These are phyloP conservation scores for Penicillium sp. DNA, from an alignment of 2,329 filamentous ascomycete species.

Conservation along the genomic window DNA sequence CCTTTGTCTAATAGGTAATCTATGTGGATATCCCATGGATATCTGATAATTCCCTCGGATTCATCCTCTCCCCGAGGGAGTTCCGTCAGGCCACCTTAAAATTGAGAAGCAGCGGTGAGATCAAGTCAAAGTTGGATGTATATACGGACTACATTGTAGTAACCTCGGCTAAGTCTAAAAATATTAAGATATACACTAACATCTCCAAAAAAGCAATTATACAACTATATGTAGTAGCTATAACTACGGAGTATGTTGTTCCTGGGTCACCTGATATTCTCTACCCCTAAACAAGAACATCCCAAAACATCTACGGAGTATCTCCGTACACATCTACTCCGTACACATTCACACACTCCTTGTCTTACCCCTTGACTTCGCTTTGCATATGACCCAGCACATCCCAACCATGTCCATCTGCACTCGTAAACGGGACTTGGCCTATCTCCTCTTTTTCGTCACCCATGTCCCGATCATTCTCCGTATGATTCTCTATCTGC, in stretches of 20 bases:
- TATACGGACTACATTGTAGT: not conserved
- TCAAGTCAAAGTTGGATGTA: not conserved
- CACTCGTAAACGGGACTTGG: slow-evolving; percentile 30
- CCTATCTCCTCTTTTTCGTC: slow-evolving; percentile 52
- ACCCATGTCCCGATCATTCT: slow-evolving; percentile 56
- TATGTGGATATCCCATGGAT: not conserved
- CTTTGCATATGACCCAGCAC: slow-evolving; percentile 2
- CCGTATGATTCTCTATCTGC: slow-evolving; percentile 32
- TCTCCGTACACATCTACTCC: no score
- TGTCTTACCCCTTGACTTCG: not conserved
- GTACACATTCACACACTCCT: not conserved
- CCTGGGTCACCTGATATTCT: slow-evolving; percentile 1
- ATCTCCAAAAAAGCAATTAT: not conserved
- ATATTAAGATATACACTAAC: not conserved
- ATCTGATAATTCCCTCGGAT: not conserved
- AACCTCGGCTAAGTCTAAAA: not conserved
- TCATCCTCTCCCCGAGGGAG: not conserved
- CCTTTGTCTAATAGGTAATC: not conserved
- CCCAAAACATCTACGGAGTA: no score
- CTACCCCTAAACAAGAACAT: no score
- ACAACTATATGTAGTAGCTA: no score
- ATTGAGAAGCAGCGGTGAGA: not conserved
- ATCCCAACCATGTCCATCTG: slow-evolving; percentile 17
- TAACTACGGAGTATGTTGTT: not conserved
- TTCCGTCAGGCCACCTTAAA: not conserved